A percentile compares a stretch with the other conserved stretches of the same genome.
These are phyloP conservation scores for Anastatica hierochuntica DNA, from an alignment of 345 rosid species.

Conservation along the genomic window DNA sequence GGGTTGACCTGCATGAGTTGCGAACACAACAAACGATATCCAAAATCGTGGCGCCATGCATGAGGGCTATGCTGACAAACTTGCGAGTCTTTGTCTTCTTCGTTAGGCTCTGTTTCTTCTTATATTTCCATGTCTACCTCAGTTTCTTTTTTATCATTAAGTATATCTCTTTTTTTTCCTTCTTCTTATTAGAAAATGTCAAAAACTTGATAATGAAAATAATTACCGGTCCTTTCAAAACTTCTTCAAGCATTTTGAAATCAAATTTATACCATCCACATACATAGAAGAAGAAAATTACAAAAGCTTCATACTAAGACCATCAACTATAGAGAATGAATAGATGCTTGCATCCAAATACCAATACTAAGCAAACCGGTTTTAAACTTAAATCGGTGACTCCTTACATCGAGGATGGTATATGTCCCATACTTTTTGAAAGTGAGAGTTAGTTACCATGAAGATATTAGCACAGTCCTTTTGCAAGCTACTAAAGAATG, in stretches of 20 bases:
- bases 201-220: background rate
- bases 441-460: background rate
- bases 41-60: too few species aligned
- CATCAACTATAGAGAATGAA: background rate
- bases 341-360: too few species aligned
- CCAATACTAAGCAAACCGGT: too few species aligned
- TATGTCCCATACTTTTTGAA: slow-evolving; percentile 64
- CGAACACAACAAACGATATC: too few species aligned
- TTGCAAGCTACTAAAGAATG: background rate
- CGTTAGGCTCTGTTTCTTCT: too few species aligned
- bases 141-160: too few species aligned
- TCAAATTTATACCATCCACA: slow-evolving; percentile 55
- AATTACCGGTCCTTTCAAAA: slow-evolving; percentile 81
- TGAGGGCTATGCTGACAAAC: too few species aligned
- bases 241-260: slow-evolving; percentile 84
- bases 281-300: background rate
- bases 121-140: too few species aligned
- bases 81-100: too few species aligned
- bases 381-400: background rate
- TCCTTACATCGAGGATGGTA: slow-evolving; percentile 63
- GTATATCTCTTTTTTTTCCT: too few species aligned
- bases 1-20: too few species aligned
- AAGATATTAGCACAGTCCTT: background rate
- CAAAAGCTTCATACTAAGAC: background rate
- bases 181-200: too few species aligned